Evolutionary conservation across 331 rosid genomes (phyloP).

Genomic region (Stylosanthes scabra): DNA sequence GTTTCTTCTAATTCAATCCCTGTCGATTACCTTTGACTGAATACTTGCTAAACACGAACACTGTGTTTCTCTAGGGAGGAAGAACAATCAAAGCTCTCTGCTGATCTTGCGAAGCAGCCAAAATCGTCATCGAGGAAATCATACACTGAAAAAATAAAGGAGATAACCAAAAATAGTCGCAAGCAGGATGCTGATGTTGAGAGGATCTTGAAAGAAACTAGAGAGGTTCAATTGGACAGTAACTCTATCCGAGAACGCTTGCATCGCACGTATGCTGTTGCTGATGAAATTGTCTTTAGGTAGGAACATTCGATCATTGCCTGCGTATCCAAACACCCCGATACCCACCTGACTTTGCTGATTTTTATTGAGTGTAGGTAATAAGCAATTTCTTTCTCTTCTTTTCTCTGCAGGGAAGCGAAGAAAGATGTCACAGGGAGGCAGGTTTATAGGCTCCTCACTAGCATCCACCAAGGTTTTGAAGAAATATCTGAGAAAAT

Average conservation of each 20-base stretch:
- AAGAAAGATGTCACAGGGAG: constrained; percentile 76
- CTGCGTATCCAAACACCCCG: background rate
- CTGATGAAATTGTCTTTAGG: constrained; percentile 89
- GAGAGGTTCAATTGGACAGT: constrained; percentile 92
- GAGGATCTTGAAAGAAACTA: constrained; percentile 77
- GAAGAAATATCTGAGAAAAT: constrained; percentile 81
- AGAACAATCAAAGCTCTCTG: constrained; percentile 63
- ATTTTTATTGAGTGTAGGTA: constrained; percentile 10
- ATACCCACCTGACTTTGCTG: background rate
- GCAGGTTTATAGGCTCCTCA: constrained; percentile 78
- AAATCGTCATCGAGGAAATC: constrained; percentile 75
- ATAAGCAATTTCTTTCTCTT: constrained; percentile 26
- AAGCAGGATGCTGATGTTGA: constrained; percentile 90
- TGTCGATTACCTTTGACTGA: constrained; percentile 1
- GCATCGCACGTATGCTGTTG: constrained; percentile 78
- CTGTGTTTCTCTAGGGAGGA: constrained; percentile 57
- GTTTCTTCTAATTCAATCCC: background rate
- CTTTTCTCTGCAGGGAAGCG: constrained; percentile 70
- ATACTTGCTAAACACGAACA: constrained; percentile 17
- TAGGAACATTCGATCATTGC: constrained; percentile 38
- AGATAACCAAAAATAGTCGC: constrained; percentile 79
- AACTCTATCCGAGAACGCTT: constrained; percentile 87
- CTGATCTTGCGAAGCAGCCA: constrained; percentile 66
- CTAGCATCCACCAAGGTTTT: constrained; percentile 76
- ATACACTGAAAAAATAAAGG: constrained; percentile 71